Evolutionary conservation across 228 moss, liverwort and hornwort genomes (phyloP).

Genomic region (Sphagnum magellanicum): DNA sequence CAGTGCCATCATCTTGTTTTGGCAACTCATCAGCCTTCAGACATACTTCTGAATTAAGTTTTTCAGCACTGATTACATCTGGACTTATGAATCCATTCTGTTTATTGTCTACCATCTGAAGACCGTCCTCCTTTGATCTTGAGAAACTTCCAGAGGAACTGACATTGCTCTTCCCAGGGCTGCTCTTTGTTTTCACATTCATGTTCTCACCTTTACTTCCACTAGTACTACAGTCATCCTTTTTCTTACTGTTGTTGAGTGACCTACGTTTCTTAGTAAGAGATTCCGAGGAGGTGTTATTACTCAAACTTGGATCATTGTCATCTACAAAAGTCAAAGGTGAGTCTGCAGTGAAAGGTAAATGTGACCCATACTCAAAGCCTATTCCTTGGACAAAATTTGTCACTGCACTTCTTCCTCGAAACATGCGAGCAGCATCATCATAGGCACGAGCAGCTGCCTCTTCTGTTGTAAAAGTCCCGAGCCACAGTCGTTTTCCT

Average conservation of each 20-base stretch:
- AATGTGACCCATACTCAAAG: conserved; percentile 38
- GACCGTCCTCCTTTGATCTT: too few species aligned
- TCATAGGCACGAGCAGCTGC: conserved; percentile 95
- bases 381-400: conserved; percentile 72
- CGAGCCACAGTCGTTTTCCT: conserved; percentile 88
- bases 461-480: conserved; percentile 93
- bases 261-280: conserved; percentile 46
- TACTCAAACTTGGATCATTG: conserved; percentile 12
- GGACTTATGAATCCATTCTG: too few species aligned
- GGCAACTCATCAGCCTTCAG: too few species aligned
- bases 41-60: too few species aligned
- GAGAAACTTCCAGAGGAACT: too few species aligned
- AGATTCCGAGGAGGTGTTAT: conserved; percentile 9
- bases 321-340: conserved; percentile 41
- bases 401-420: conserved; percentile 91
- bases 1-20: too few species aligned
- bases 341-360: conserved; percentile 31
- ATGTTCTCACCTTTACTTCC: not conserved
- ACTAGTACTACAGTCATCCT: conserved; percentile 11
- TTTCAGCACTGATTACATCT: too few species aligned
- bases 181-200: not conserved
- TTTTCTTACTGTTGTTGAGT: conserved; percentile 35
- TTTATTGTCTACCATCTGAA: too few species aligned
- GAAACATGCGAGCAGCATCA: conserved; percentile 81
- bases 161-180: not conserved